Conservation (phyloP, 2,329 filamentous ascomycete species). For the Corinectria fuckeliana region DNA sequence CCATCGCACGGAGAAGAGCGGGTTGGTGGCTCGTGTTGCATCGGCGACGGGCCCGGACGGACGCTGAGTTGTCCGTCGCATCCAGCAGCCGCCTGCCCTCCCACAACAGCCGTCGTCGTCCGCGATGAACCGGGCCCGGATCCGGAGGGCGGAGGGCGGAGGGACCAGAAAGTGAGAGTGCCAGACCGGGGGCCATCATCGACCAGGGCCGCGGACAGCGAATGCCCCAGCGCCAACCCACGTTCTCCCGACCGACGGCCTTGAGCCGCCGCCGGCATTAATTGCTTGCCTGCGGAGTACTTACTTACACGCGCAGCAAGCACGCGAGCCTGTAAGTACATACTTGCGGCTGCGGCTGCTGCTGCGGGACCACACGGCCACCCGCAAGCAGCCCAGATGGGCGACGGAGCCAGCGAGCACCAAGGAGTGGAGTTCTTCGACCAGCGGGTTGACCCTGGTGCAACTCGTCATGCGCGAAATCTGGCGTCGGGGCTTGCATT, state of each 20-base stretch:
- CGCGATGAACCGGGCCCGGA: slow-evolving; percentile 19
- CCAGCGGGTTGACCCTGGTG: slow-evolving; percentile 16
- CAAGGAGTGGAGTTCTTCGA: slow-evolving; percentile 1
- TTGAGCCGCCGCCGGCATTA: slow-evolving; percentile 15
- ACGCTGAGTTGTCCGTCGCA: slow-evolving; percentile 30
- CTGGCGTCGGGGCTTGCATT: slow-evolving; percentile 21
- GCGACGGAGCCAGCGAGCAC: neutral
- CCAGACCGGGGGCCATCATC: slow-evolving; percentile 27
- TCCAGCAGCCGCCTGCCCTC: slow-evolving; percentile 12
- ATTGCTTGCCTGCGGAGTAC: too few relatives aligned
- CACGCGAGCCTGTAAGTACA: slow-evolving; percentile 1
- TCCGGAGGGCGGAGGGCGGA: too few relatives aligned
- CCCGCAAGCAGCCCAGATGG: slow-evolving; percentile 7
- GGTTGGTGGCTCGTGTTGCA: slow-evolving; percentile 13
- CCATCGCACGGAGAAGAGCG: neutral
- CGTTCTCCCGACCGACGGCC: slow-evolving; percentile 28
- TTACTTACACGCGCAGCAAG: slow-evolving; percentile 7
- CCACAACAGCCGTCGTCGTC: slow-evolving; percentile 2
- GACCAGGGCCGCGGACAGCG: slow-evolving; percentile 28
- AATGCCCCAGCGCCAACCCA: slow-evolving; percentile 26
- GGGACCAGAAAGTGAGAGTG: slow-evolving; percentile 25
- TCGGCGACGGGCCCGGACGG: slow-evolving; percentile 20
- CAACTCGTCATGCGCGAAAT: slow-evolving; percentile 29
- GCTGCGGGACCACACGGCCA: slow-evolving; percentile 14
- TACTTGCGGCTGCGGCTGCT: slow-evolving; percentile 12